These are phyloP conservation scores for Mitragyna speciosa DNA, from an alignment of 257 asterid species.

Conservation along the genomic window DNA sequence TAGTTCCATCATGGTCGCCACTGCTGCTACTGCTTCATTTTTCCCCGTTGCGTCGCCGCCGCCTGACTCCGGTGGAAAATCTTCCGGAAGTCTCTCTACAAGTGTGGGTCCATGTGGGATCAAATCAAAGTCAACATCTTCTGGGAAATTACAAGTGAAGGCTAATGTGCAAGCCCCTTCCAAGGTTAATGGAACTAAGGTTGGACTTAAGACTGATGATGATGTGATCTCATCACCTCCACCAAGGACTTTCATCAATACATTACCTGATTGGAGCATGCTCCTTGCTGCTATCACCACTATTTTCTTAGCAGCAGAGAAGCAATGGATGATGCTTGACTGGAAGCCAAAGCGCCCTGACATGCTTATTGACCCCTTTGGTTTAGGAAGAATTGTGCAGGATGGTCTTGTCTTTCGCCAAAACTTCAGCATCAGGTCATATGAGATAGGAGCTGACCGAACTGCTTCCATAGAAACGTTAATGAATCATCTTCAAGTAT, in stretches of 20 bases:
- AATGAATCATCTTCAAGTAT: constrained; percentile 97
- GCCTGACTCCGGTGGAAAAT: constrained; percentile 58
- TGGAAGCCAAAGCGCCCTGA: constrained; percentile 95
- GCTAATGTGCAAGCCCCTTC: constrained; percentile 88
- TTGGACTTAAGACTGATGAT: constrained; percentile 68
- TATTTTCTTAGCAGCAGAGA: constrained; percentile 94
- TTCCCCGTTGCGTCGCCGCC: constrained; percentile 56
- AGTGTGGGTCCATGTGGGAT: constrained; percentile 60
- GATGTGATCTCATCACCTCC: constrained; percentile 60
- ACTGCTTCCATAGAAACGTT: constrained; percentile 92
- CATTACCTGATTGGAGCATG: constrained; percentile 98
- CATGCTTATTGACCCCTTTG: constrained; percentile 75
- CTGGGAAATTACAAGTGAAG: constrained; percentile 65
- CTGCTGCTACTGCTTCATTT: constrained; percentile 78
- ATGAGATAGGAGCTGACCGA: constrained; percentile 95
- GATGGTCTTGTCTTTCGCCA: constrained; percentile 88
- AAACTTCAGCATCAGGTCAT: constrained; percentile 92
- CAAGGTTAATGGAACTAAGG: constrained; percentile 88
- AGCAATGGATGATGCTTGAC: constrained; percentile 99
- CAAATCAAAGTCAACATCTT: constrained; percentile 60
- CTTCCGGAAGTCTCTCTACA: constrained; percentile 58
- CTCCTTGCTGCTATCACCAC: constrained; percentile 96
- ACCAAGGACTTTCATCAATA: constrained; percentile 88
- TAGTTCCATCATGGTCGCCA: constrained; percentile 60
- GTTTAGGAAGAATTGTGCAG: constrained; percentile 79